Conservation (phyloP, 345 rosid genomes). For the Sisymbrium altissimum region DNA sequence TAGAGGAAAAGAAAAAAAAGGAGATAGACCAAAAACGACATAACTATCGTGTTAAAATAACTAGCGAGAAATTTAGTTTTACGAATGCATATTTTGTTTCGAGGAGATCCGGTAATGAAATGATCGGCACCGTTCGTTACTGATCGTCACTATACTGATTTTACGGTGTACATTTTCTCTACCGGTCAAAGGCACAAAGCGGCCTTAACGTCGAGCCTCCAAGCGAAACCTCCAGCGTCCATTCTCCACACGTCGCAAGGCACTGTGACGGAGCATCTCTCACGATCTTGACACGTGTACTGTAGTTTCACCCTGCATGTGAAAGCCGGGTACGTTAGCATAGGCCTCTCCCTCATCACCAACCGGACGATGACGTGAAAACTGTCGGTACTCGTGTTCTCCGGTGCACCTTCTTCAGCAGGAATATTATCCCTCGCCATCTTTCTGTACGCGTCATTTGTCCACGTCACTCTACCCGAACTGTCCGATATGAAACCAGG, state of each 20-base stretch:
- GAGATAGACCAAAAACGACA: not conserved
- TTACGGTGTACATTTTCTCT: not conserved
- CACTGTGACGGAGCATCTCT: slow-evolving; percentile 48
- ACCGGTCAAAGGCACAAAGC: slow-evolving; percentile 52
- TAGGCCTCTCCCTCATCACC: slow-evolving; percentile 51
- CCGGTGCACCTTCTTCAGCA: slow-evolving; percentile 26
- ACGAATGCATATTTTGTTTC: not conserved
- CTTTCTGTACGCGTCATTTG: slow-evolving; percentile 56
- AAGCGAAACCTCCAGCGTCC: slow-evolving; percentile 74
- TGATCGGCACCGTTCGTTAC: not conserved
- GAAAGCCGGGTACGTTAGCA: slow-evolving; percentile 46
- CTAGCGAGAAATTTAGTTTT: not conserved
- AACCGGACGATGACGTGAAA: slow-evolving; percentile 49
- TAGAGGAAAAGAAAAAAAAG: not conserved
- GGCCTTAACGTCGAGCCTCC: slow-evolving; percentile 80
- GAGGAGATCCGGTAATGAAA: not conserved
- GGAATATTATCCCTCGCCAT: slow-evolving; percentile 48
- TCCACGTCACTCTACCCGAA: slow-evolving; percentile 70
- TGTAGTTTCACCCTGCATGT: slow-evolving; percentile 73
- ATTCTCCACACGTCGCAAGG: slow-evolving; percentile 92
- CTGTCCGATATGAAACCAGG: slow-evolving; percentile 77
- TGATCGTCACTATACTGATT: not conserved
- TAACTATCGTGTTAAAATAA: not conserved
- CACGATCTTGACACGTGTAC: slow-evolving; percentile 48
- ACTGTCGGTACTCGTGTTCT: not conserved